Evolutionary conservation across 192 early-diverging fungal species (phyloP), one percentile per base, ranked within the genome.

Genomic region (Backusella liffmaniae): DNA sequence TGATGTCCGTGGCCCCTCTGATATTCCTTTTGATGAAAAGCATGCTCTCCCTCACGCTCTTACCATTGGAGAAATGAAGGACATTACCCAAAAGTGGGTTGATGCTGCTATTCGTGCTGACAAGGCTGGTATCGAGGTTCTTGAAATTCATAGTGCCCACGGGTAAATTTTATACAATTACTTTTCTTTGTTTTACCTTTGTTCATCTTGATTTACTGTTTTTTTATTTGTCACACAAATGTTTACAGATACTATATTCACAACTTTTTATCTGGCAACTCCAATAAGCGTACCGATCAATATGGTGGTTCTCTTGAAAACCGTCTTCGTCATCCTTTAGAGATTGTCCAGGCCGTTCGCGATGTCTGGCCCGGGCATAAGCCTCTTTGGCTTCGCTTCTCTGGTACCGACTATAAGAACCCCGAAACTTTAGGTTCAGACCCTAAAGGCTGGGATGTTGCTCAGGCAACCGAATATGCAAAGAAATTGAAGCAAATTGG

Each of bases 291-390:
- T 75, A 96, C 94, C 0, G 97, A 99, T 80, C 70, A 92, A 69
- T 99, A 96, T 79, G 97, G 97, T 53, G 96, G 97, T 0, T 90
- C 90, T 5, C 90, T 96, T 44, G 94, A 97, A 76, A 98, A 98
- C 86, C 90, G 96, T 73, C 83, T 86, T 21, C 90, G 94, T 0
- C 91, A 96, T 70, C 75, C 91, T 41, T 56, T 95, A 0, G 95
- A 97, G 80, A 87, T 92, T 0, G 82, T 91, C 21, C 68, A 79
- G 16, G 77, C 76, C 0, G 86, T 94, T 4, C 91, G 95, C 29
- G 62, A 77, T 13, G 87, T 88, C 51, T 96, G 95, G 94, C 93
- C 96, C 1, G 74, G 79, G 5, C 83, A 93, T 10, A 93, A 94
- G 77, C 95, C 96, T 0, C 83, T 98, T 72, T 98, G 96, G 79